Conservation (phyloP, 2,329 filamentous ascomycete species). For the Colletotrichum tabaci region DNA sequence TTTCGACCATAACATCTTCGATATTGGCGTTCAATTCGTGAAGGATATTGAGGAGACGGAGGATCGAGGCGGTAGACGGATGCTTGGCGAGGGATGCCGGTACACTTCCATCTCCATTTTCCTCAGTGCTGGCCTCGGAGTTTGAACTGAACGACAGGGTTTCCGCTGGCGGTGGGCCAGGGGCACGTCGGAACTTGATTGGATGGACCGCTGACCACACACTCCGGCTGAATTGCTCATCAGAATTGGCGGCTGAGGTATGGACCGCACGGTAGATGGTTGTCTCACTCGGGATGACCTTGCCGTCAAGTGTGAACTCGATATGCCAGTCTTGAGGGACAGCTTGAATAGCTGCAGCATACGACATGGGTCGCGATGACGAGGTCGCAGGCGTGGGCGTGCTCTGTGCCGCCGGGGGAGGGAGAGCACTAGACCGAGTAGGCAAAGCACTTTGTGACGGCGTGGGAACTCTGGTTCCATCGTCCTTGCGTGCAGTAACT, state of each 20-base stretch:
- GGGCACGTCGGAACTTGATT: slow-evolving; percentile 90
- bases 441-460: slow-evolving; percentile 74
- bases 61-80: slow-evolving; percentile 87
- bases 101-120: slow-evolving; percentile 70
- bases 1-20: slow-evolving; percentile 88
- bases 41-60: slow-evolving; percentile 89
- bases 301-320: slow-evolving; percentile 90
- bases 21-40: slow-evolving; percentile 95
- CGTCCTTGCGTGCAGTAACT: slow-evolving; percentile 91
- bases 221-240: slow-evolving; percentile 80
- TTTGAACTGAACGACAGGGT: slow-evolving; percentile 70
- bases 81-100: slow-evolving; percentile 87
- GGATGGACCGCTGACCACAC: slow-evolving; percentile 93
- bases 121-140: slow-evolving; percentile 65
- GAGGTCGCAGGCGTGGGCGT: slow-evolving; percentile 67
- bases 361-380: slow-evolving; percentile 78
- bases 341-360: slow-evolving; percentile 86
- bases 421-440: slow-evolving; percentile 58
- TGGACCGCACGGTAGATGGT: slow-evolving; percentile 97
- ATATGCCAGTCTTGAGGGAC: slow-evolving; percentile 96
- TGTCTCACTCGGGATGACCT: slow-evolving; percentile 89
- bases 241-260: slow-evolving; percentile 64
- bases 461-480: slow-evolving; percentile 88
- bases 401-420: slow-evolving; percentile 56
- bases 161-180: slow-evolving; percentile 85